Conservation (phyloP, 441 rosid genomes). For the Eutrema salsugineum region DNA sequence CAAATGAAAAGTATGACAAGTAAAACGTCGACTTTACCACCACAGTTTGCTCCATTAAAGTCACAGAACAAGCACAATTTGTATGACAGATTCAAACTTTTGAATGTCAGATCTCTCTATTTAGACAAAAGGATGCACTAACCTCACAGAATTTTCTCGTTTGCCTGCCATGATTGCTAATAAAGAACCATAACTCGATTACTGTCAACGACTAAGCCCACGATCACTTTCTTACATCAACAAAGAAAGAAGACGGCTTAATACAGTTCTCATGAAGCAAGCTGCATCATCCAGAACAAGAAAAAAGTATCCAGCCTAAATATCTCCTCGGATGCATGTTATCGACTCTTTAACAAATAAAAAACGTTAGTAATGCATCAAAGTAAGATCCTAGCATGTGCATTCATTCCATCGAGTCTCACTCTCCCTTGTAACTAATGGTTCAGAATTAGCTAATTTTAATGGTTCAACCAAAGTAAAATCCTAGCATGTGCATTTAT, state of each 20-base stretch:
- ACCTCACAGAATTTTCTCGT: constrained; percentile 23
- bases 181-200: background rate
- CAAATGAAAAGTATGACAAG: no score
- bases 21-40: no score
- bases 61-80: background rate
- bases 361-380: background rate
- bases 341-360: background rate
- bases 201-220: background rate
- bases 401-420: no score
- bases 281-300: constrained; percentile 5
- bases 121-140: background rate
- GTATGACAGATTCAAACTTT: background rate
- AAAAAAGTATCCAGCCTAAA: background rate
- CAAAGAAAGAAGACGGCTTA: background rate
- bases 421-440: no score
- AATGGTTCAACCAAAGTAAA: no score
- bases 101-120: background rate
- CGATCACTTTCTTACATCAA: background rate
- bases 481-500: background rate
- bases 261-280: background rate
- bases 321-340: background rate
- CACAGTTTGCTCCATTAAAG: background rate
- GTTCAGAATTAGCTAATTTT: no score
- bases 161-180: constrained; percentile 26
- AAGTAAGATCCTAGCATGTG: no score